These are phyloP conservation scores for Colletotrichum euphorbiae DNA, from an alignment of 2,329 filamentous ascomycete genomes.

Conservation along the genomic window DNA sequence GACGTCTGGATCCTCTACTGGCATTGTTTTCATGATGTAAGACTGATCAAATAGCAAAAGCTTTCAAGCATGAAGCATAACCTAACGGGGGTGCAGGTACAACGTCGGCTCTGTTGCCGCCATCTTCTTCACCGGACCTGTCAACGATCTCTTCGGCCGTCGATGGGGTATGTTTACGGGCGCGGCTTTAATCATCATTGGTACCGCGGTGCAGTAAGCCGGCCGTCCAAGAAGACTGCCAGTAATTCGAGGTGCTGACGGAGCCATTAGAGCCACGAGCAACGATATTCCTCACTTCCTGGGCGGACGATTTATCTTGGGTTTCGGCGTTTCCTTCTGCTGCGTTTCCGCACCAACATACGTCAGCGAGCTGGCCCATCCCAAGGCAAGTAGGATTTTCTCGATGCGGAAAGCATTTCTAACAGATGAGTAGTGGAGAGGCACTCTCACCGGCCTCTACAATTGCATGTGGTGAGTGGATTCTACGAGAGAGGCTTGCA, in stretches of 20 bases:
- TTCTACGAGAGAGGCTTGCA: background rate
- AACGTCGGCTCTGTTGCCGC: slow-evolving; percentile 57
- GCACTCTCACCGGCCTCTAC: slow-evolving; percentile 64
- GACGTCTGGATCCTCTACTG: slow-evolving; percentile 33
- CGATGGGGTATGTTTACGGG: slow-evolving; percentile 56
- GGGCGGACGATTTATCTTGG: slow-evolving; percentile 62
- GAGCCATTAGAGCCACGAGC: slow-evolving; percentile 50
- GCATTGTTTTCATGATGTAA: slow-evolving; percentile 54
- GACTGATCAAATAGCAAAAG: background rate
- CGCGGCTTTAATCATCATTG: slow-evolving; percentile 54
- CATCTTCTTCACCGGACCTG: slow-evolving; percentile 45
- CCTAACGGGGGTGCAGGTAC: slow-evolving; percentile 45
- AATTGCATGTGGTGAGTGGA: slow-evolving; percentile 60
- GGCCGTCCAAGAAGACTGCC: accelerated
- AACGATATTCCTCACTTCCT: slow-evolving; percentile 58
- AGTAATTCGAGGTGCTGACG: background rate
- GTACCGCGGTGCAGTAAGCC: slow-evolving; percentile 50
- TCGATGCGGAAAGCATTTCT: background rate
- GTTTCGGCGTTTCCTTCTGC: slow-evolving; percentile 63
- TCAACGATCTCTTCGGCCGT: slow-evolving; percentile 55
- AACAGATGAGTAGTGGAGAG: slow-evolving; percentile 53
- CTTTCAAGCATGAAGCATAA: background rate
- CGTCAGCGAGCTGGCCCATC: slow-evolving; percentile 66
- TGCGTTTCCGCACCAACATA: slow-evolving; percentile 62
- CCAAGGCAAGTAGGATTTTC: slow-evolving; percentile 43